A percentile compares a stretch with the other conserved stretches of the same genome.
Conservation (phyloP, 208 protist genomes). For the Trypanosomatidae sp. region DNA sequence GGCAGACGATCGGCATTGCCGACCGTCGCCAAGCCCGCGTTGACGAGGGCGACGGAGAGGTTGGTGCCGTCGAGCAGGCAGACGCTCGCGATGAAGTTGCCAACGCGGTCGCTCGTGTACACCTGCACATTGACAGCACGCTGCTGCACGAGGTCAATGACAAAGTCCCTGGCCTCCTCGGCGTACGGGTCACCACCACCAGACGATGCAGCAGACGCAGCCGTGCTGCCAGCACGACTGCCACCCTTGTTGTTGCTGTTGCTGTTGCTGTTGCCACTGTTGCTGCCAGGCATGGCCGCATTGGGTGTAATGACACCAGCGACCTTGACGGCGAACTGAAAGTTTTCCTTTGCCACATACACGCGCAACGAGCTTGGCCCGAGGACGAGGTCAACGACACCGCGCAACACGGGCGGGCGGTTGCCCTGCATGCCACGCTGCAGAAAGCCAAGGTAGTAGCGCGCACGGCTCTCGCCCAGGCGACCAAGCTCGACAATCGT, state of each 20-base stretch:
- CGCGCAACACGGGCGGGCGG: conserved; percentile 52
- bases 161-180: conserved; percentile 66
- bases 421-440: conserved; percentile 80
- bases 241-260: conserved; percentile 6
- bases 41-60: conserved; percentile 46
- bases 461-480: conserved; percentile 56
- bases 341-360: conserved; percentile 80
- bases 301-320: conserved; percentile 70
- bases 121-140: conserved; percentile 78
- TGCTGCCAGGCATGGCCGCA: conserved; percentile 16
- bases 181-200: conserved; percentile 58
- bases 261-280: too few relatives aligned
- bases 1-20: conserved; percentile 58
- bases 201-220: too few relatives aligned
- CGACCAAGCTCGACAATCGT: conserved; percentile 72
- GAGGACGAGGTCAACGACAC: conserved; percentile 71
- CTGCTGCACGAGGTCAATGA: conserved; percentile 51
- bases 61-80: conserved; percentile 54
- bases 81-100: conserved; percentile 78
- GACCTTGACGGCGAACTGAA: conserved; percentile 78
- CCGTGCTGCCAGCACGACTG: too few relatives aligned
- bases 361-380: conserved; percentile 72
- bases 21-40: conserved; percentile 66
- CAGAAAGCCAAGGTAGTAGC: conserved; percentile 83
- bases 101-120: conserved; percentile 60